These are phyloP conservation scores for Fusarium penzigii DNA, from an alignment of 2,329 filamentous ascomycete genomes.

Conservation along the genomic window DNA sequence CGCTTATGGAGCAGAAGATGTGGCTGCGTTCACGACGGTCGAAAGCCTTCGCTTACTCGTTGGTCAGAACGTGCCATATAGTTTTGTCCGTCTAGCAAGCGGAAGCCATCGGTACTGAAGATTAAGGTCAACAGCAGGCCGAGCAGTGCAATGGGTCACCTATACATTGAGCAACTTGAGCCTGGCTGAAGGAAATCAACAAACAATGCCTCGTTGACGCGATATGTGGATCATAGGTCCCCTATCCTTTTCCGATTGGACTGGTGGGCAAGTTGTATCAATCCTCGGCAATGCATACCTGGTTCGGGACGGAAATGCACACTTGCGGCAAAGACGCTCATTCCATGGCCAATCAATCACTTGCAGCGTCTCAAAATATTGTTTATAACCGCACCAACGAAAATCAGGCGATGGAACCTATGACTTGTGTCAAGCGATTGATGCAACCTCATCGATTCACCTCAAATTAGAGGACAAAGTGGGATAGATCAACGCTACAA, in stretches of 20 bases:
- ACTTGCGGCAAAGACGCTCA: background rate
- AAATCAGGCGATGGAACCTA: conserved; percentile 14
- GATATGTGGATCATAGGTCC: background rate
- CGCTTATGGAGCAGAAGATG: conserved; percentile 76
- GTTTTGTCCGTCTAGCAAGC: conserved; percentile 76
- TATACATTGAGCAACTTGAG: background rate
- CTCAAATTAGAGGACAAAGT: background rate
- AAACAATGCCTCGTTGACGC: background rate
- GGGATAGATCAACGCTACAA: too few relatives aligned
- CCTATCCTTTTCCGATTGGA: background rate
- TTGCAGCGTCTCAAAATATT: conserved; percentile 10
- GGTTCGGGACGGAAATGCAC: background rate
- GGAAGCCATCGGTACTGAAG: conserved; percentile 50
- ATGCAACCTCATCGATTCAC: background rate
- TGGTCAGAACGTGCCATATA: conserved; percentile 85
- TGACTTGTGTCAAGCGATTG: background rate
- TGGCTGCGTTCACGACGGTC: conserved; percentile 81
- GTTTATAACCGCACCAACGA: conserved; percentile 17
- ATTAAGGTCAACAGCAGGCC: background rate
- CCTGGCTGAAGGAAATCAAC: background rate
- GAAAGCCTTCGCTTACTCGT: conserved; percentile 77
- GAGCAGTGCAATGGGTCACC: background rate
- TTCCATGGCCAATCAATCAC: conserved; percentile 2
- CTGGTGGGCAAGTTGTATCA: background rate
- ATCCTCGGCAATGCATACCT: background rate